Percentiles rank a stretch among this genome's conserved stretches.
Conservation (phyloP, 2,329 filamentous ascomycete species). For the Thyridium curvatum region DNA sequence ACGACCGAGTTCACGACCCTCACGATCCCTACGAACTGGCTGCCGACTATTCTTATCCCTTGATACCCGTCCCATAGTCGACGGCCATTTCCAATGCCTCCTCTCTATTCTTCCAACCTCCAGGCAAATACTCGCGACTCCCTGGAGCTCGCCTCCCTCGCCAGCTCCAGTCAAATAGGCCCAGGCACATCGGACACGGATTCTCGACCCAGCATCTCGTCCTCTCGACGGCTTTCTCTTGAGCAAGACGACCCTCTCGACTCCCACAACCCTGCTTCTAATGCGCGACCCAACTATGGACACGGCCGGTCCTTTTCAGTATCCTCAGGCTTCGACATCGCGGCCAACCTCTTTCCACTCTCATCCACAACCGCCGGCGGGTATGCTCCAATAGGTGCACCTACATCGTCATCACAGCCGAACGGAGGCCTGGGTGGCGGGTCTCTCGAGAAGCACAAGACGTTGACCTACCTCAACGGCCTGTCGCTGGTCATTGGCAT, state of each 20-base stretch:
- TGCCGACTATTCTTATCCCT: too few species aligned
- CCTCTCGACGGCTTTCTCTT: constrained; percentile 85
- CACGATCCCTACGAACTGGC: too few species aligned
- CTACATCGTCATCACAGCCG: constrained; percentile 51
- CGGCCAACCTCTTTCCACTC: constrained; percentile 85
- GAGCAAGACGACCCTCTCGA: constrained; percentile 79
- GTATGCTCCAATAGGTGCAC: constrained; percentile 81
- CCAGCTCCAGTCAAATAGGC: constrained; percentile 64
- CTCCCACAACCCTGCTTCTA: constrained; percentile 46
- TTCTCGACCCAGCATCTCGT: constrained; percentile 81
- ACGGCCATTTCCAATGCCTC: constrained; percentile 22
- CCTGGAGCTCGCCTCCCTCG: constrained; percentile 90
- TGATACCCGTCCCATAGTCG: too few species aligned
- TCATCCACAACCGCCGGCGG: constrained; percentile 70
- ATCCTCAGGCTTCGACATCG: constrained; percentile 91
- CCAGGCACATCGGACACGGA: constrained; percentile 59
- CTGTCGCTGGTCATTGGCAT: constrained; percentile 84
- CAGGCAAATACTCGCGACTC: constrained; percentile 68
- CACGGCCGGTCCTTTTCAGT: constrained; percentile 75
- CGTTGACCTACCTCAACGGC: constrained; percentile 89
- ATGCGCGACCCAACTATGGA: constrained; percentile 27
- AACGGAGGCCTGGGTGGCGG: constrained; percentile 59
- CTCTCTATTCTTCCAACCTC: constrained; percentile 35
- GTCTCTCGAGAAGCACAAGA: constrained; percentile 93
- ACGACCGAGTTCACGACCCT: too few species aligned